Evolutionary conservation across 257 asterid species (phyloP).

Genomic region (Fraxinus cuspidata): DNA sequence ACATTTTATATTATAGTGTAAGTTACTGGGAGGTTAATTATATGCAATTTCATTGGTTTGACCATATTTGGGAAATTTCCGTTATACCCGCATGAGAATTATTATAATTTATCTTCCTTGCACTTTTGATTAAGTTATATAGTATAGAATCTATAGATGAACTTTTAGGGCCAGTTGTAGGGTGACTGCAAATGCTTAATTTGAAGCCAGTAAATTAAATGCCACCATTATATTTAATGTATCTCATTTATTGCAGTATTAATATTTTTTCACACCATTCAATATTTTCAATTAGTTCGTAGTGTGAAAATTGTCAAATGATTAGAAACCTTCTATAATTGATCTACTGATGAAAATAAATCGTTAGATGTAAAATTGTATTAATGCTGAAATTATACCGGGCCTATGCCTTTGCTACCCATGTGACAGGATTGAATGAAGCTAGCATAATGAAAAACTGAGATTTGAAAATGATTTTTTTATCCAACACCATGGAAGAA

Average conservation of each 20-base stretch:
- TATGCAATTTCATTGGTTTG: not conserved
- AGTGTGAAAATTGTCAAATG: not conserved
- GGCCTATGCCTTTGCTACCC: not conserved
- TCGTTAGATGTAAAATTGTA: not conserved
- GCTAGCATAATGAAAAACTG: not conserved
- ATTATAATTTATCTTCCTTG: not conserved
- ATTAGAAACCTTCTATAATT: not conserved
- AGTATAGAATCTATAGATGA: too few species aligned
- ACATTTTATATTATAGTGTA: not conserved
- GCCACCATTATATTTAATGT: not conserved
- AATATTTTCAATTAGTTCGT: not conserved
- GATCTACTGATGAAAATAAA: not conserved
- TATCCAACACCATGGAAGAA: not conserved
- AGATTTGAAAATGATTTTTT: not conserved
- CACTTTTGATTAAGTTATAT: too few species aligned
- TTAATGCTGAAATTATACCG: too few species aligned
- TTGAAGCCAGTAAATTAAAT: not conserved
- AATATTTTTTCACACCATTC: too few species aligned
- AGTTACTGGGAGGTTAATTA: not conserved
- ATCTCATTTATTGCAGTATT: not conserved
- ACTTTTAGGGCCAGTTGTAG: not conserved
- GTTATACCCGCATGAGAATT: not conserved
- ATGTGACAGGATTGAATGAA: too few species aligned
- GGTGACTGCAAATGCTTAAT: not conserved
- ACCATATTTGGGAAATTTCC: not conserved